Base-by-base conservation (phyloP, 2,329 filamentous ascomycete genomes). In the Parafenestella ontariensis region DNA sequence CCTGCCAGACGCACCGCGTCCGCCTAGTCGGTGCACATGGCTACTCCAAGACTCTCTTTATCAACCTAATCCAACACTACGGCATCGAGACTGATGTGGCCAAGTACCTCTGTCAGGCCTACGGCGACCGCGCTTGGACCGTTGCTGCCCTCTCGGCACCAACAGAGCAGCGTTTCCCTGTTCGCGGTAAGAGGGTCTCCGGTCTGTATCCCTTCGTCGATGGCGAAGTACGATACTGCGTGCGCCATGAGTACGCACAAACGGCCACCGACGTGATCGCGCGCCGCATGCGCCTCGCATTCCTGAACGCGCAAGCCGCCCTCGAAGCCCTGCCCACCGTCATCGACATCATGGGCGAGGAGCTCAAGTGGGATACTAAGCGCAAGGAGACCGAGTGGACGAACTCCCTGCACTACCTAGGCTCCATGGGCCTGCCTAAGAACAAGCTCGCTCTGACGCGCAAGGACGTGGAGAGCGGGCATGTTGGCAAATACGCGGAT, bases 51-150 rank as follows among this genome's bases (percentile, higher is more conserved):
- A 91, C 92, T 1, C 86, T 97, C 21, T 96, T 96, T 80, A 96
- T 97, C 82, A 93, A 94, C 76, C 81, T 97, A 31, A 95, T 96
- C 71, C 92, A 97, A 76, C 91, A 96, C 78, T 96, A 91, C 72
- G 92, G 92, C 59, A 79, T 97, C 52, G 93, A 96, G 77, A 96
- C 91, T 17, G 92, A 96, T 66, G 91, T 97, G 18, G 93, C 93
- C 40, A 90, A 92, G 78, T 92, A 97, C 77, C 83, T 97, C 29
- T 89, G 89, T 13, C 86, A 90, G 70, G 90, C 91, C 52, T 98
- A 97, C 73, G 93, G 94, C 63, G 93, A 97, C 77, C 87, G 93
- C 53, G 92, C 93, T 18, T 97, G 93, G 93, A 89, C 89, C 15
- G 92, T 97, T 20, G 92, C 91, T 8, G 86, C 90, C 1, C 82